These are phyloP conservation scores for Alternaria hordeiaustralica DNA, from an alignment of 2,329 filamentous ascomycete species.

Conservation along the genomic window DNA sequence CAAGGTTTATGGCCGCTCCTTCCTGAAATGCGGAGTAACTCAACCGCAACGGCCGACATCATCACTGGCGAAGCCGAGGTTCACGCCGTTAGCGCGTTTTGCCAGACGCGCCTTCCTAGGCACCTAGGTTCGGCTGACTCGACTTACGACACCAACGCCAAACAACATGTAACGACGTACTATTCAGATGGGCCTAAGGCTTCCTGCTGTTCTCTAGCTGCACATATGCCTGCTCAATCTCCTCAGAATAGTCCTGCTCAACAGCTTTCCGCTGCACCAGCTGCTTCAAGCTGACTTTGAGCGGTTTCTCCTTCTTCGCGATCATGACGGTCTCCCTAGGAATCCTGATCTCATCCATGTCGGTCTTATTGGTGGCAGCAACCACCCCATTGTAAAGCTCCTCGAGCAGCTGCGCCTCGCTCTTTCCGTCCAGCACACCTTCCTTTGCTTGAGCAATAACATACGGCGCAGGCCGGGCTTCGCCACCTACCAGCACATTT, in stretches of 20 bases:
- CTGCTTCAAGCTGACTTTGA: slow-evolving; percentile 20
- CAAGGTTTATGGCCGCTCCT: background rate
- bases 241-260: slow-evolving; percentile 22
- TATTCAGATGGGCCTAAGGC: background rate
- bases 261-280: slow-evolving; percentile 20
- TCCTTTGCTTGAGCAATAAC: slow-evolving; percentile 24
- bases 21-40: slow-evolving; percentile 24
- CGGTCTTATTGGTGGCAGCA: background rate
- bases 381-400: slow-evolving; percentile 14
- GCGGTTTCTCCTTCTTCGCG: slow-evolving; percentile 20
- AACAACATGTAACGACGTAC: background rate
- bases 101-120: background rate
- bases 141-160: background rate
- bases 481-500: slow-evolving; percentile 20
- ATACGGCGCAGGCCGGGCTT: slow-evolving; percentile 22
- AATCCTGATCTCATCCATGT: slow-evolving; percentile 12
- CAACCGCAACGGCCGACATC: slow-evolving; percentile 18
- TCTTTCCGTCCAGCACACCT: slow-evolving; percentile 13
- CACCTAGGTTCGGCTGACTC: slow-evolving; percentile 10
- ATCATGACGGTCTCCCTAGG: slow-evolving; percentile 22
- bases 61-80: slow-evolving; percentile 17
- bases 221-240: slow-evolving; percentile 25
- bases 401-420: slow-evolving; percentile 9
- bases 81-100: slow-evolving; percentile 14
- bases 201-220: slow-evolving; percentile 2